These are phyloP conservation scores for Mediolabrus comicus DNA, from an alignment of 108 stramenopile genomes.

Conservation along the genomic window DNA sequence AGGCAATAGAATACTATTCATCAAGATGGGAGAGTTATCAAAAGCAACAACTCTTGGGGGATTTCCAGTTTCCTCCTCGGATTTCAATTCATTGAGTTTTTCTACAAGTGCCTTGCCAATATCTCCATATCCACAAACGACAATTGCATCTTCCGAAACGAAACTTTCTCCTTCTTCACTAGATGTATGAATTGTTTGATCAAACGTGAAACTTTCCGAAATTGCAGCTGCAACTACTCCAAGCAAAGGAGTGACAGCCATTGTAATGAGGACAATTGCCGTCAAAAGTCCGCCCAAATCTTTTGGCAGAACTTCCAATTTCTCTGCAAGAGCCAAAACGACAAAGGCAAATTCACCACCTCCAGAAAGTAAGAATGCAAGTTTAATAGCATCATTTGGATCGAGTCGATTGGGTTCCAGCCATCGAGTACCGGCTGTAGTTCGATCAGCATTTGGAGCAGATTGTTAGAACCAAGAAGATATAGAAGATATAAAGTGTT, in stretches of 20 bases:
- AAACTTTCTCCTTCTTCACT: constrained; percentile 12
- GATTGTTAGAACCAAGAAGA: neutral
- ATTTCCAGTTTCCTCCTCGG: neutral
- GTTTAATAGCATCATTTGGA: constrained; percentile 49
- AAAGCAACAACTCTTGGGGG: constrained; percentile 59
- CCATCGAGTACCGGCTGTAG: constrained; percentile 44
- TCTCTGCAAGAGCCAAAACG: constrained; percentile 63
- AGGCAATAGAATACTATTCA: constrained; percentile 41
- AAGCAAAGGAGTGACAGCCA: constrained; percentile 75
- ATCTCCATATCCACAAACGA: constrained; percentile 65
- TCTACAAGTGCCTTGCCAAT: constrained; percentile 47
- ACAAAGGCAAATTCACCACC: constrained; percentile 82
- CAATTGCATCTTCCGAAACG: constrained; percentile 58
- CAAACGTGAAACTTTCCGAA: constrained; percentile 30
- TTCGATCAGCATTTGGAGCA: neutral
- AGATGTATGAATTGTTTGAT: neutral
- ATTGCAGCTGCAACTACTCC: constrained; percentile 51
- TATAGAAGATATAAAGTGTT: too few species aligned
- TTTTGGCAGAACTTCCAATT: constrained; percentile 54
- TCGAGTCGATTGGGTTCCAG: constrained; percentile 59
- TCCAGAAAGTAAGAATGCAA: constrained; percentile 58
- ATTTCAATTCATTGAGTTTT: constrained; percentile 22
- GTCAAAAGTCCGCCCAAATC: constrained; percentile 59
- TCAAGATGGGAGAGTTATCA: constrained; percentile 48
- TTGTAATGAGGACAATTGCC: constrained; percentile 69